Percentiles rank a stretch among this genome's conserved stretches.
Conservation (phyloP, 2,329 filamentous ascomycete genomes). For the Colletotrichum sp. region DNA sequence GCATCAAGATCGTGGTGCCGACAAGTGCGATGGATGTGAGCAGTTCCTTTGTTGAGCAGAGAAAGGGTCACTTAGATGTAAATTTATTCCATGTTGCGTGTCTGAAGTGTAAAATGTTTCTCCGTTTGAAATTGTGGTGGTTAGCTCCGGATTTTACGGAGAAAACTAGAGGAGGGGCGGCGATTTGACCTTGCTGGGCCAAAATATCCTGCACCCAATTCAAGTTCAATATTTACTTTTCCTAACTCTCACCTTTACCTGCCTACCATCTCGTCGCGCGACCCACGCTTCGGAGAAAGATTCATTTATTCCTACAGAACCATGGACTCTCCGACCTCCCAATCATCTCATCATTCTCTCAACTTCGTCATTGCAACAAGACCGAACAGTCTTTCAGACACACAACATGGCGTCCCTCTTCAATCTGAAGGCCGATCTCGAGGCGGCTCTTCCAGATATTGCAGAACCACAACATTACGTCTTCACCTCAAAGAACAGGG, state of each 20-base stretch:
- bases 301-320: neutral
- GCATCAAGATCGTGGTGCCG: neutral
- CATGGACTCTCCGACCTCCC: neutral
- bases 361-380: rapidly evolving
- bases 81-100: neutral
- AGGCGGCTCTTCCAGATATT: neutral
- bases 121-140: neutral
- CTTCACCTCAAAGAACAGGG: neutral
- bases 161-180: neutral
- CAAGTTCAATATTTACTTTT: neutral
- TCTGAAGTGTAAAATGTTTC: neutral
- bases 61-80: neutral
- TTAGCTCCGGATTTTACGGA: neutral
- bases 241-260: rapidly evolving
- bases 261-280: neutral
- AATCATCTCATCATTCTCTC: neutral
- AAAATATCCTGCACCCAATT: neutral
- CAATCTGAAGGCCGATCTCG: neutral
- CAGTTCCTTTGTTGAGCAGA: neutral
- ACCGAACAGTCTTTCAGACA: rapidly evolving
- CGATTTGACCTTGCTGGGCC: neutral
- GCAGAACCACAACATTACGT: neutral
- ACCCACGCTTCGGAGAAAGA: neutral
- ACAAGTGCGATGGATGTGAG: no score
- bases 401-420: neutral